A percentile compares a stretch with the other conserved stretches of the same genome.
phyloP scores from a whole-genome alignment of 73 alveolate species.

The Symbiodinium natans region DNA sequence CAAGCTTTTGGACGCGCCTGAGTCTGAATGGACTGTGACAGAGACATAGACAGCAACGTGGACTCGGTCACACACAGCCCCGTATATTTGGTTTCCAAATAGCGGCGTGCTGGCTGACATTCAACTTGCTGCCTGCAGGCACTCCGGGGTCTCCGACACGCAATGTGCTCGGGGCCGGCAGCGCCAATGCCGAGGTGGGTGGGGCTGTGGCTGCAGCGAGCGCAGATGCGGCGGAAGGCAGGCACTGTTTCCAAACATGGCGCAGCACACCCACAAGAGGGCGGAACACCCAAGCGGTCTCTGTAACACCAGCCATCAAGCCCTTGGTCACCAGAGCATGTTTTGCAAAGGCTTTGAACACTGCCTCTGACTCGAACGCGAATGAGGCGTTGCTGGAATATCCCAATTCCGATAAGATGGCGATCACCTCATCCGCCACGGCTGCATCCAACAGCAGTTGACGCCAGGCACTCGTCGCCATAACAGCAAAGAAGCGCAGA shows the following conservation, averaged over 20 bases:
- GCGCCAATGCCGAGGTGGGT: neutral
- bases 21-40: neutral
- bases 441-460: neutral
- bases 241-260: neutral
- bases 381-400: neutral
- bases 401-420: neutral
- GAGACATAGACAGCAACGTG: neutral
- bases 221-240: neutral
- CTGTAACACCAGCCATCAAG: neutral
- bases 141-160: neutral
- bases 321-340: neutral
- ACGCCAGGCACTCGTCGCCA: neutral
- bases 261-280: neutral
- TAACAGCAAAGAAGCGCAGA: neutral
- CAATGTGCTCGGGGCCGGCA: neutral
- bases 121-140: neutral
- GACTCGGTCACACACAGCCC: neutral
- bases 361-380: neutral
- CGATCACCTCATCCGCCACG: neutral
- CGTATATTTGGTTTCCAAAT: neutral
- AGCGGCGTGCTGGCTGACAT: too few relatives aligned
- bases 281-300: neutral
- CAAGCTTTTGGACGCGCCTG: neutral
- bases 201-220: neutral
- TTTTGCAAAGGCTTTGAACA: neutral